Base-by-base conservation (phyloP, 192 early-diverging fungal genomes). In the Mycoemilia scoparia region DNA sequence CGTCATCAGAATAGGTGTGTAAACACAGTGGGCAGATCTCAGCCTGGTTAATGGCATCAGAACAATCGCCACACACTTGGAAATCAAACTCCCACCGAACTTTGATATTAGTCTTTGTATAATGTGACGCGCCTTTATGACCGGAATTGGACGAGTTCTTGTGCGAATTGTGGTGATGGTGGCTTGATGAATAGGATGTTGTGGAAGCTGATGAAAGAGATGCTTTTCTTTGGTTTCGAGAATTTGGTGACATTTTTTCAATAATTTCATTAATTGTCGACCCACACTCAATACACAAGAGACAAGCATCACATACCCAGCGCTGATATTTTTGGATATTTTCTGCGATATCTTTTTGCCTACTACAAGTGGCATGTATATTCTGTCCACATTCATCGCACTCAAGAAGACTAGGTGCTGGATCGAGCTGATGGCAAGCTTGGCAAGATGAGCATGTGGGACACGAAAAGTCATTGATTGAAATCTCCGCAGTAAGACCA, bases 21-120 rank as follows among this genome's bases (percentile, higher is more conserved):
- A 64, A 29, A 47, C 73, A 76, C 21, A 61, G 42, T 7, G 68
- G 68, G 22, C 73, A 76, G 20, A 73, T 50, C 5, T 64, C 60
- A 0, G 57, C 73, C 13, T 57, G 54, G 8, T 50, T 58, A 7
- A 65, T 54, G 19, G 69, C 51, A 29, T 32, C 24, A 1, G 70
- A 60, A 30, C 73, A 76, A 5, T 25, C 29, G 1, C 68, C 58
- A 23, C 73, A 76, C 11, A 76, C 30, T 3, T 41, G 27, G 21
- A 39, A 69, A 11, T 60, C 70, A 38, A 63, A 49, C 1, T 52
- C 42, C 70, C 68, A 76, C 22, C 43, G 17, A 6, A 24, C 51
- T 0, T 46, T 19, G 21, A 20, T 22, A 12, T 25, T 29, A 36
- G 33, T 41, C 4, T 45, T 39, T n/a, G n/a, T n/a, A n/a, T n/a